A percentile compares a stretch with the other conserved stretches of the same genome.
phyloP scores from a whole-genome alignment of 441 rosid species.

The Sinapis alba region DNA sequence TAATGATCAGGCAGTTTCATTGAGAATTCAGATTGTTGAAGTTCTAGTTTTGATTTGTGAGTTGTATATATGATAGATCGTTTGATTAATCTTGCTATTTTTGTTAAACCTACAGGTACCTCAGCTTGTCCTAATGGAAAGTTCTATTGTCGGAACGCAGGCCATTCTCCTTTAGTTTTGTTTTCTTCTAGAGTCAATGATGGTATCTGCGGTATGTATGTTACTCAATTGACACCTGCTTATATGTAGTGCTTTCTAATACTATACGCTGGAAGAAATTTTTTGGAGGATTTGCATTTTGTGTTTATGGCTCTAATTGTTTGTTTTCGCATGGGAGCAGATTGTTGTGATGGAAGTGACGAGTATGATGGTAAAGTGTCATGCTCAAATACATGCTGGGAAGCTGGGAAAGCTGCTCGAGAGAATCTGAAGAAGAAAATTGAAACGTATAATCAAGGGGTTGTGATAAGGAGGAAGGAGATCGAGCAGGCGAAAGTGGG shows the following conservation, averaged over 20 bases:
- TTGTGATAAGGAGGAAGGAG: constrained; percentile 56
- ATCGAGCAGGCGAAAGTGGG: constrained; percentile 61
- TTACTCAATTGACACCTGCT: neutral
- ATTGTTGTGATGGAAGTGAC: constrained; percentile 98
- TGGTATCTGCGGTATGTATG: constrained; percentile 85
- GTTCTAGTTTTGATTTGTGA: neutral
- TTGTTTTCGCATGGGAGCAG: constrained; percentile 42
- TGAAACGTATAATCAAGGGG: constrained; percentile 71
- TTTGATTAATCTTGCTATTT: neutral
- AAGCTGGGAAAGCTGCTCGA: constrained; percentile 90
- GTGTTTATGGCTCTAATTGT: constrained; percentile 12
- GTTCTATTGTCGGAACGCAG: constrained; percentile 81
- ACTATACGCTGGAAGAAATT: neutral
- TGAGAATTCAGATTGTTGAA: neutral
- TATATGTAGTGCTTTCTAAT: neutral
- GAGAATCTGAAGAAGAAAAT: constrained; percentile 75
- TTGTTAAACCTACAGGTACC: constrained; percentile 55
- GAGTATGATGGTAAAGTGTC: constrained; percentile 82
- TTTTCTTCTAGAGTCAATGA: constrained; percentile 95
- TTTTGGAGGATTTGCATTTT: neutral
- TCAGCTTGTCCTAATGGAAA: constrained; percentile 87
- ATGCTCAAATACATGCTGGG: constrained; percentile 93
- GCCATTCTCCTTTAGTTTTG: constrained; percentile 57
- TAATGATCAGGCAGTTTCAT: neutral
- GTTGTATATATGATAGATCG: constrained; percentile 4